phyloP scores from a whole-genome alignment of 1,139 yeast species.

The Kodamaea sp. region DNA sequence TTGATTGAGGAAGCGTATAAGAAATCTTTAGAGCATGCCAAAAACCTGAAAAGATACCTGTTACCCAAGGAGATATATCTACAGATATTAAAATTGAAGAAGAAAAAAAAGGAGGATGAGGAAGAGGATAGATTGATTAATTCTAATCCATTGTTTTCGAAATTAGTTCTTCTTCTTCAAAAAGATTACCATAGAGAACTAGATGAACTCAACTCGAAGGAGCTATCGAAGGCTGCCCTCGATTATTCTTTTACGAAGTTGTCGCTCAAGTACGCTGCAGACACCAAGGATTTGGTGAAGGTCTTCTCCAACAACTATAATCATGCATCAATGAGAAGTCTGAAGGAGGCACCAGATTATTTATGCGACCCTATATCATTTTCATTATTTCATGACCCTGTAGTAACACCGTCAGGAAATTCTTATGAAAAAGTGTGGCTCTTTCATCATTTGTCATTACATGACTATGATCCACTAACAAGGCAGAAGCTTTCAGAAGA shows the following conservation, averaged over 20 bases:
- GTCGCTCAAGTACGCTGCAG: slow-evolving; percentile 21
- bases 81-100: slow-evolving; percentile 21
- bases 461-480: slow-evolving; percentile 41
- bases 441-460: slow-evolving; percentile 34
- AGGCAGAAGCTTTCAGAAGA: slow-evolving; percentile 18
- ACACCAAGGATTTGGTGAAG: slow-evolving; percentile 22
- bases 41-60: slow-evolving; percentile 18
- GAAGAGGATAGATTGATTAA: slow-evolving; percentile 8
- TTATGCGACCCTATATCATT: slow-evolving; percentile 51
- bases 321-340: slow-evolving; percentile 8
- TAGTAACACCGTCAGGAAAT: slow-evolving; percentile 49
- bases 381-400: slow-evolving; percentile 46
- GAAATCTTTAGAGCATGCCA: slow-evolving; percentile 25
- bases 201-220: slow-evolving; percentile 10
- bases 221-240: slow-evolving; percentile 17
- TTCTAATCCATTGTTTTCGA: slow-evolving; percentile 26
- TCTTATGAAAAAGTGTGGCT: slow-evolving; percentile 47
- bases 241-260: slow-evolving; percentile 21
- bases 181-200: slow-evolving; percentile 19
- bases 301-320: slow-evolving; percentile 26
- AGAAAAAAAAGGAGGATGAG: slow-evolving; percentile 14
- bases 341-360: slow-evolving; percentile 40
- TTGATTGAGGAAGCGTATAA: slow-evolving; percentile 31
- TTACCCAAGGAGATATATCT: slow-evolving; percentile 21
- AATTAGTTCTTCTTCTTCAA: slow-evolving; percentile 23